Evolutionary conservation across 1,284 basidiomycete genomes (phyloP).

Genomic region (Cryptococcus sp.): DNA sequence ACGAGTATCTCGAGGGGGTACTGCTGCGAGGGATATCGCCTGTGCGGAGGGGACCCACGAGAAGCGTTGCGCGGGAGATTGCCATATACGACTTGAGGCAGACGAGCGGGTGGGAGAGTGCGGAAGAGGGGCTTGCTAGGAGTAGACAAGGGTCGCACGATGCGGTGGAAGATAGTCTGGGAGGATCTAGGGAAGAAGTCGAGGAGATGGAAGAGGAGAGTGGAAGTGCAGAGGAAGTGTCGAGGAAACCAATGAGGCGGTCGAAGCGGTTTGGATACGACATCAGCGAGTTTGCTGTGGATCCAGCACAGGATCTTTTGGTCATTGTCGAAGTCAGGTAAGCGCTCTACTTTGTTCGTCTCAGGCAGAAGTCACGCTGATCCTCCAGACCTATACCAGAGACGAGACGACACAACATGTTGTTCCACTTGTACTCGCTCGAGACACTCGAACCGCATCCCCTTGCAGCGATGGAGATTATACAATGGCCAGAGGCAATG

Average conservation of each 20-base stretch:
- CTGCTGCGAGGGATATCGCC: conserved; percentile 28
- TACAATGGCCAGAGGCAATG: conserved; percentile 25
- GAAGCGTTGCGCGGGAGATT: conserved; percentile 16
- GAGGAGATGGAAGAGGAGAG: conserved; percentile 7
- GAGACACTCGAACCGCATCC: conserved; percentile 42
- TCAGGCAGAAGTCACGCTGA: not conserved
- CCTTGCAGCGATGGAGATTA: conserved; percentile 19
- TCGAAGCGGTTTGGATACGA: conserved; percentile 28
- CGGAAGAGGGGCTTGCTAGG: conserved; percentile 2
- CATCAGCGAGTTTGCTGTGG: conserved; percentile 44
- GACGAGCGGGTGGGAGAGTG: conserved; percentile 28
- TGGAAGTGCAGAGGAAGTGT: conserved; percentile 10
- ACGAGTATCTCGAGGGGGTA: conserved; percentile 45
- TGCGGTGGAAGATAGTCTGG: not conserved
- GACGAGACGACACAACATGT: conserved; percentile 10
- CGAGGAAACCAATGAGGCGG: conserved; percentile 19
- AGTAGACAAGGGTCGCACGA: not conserved
- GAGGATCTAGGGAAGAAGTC: not conserved
- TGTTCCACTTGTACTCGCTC: conserved; percentile 37
- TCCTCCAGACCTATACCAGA: not conserved
- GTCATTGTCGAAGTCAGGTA: conserved; percentile 35
- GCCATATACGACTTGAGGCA: conserved; percentile 21
- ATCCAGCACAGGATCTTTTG: conserved; percentile 45
- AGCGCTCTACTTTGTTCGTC: conserved; percentile 11
- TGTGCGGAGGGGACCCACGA: not conserved